Conservation (phyloP, 139 green algal species). For the Yamagishiella unicocca region DNA sequence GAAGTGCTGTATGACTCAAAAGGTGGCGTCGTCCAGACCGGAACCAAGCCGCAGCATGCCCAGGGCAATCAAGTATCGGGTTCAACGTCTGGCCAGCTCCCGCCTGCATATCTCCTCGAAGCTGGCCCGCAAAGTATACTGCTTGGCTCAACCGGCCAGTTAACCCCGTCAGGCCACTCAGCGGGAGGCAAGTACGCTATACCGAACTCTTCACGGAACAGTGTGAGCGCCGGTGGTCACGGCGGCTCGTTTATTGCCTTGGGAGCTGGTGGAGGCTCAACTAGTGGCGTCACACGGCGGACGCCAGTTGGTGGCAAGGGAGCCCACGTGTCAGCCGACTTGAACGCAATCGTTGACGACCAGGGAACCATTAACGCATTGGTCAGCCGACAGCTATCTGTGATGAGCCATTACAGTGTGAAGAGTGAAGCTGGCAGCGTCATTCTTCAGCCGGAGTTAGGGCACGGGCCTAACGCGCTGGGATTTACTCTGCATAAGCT, state of each 20-base stretch:
- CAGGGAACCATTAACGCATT: slow-evolving; percentile 59
- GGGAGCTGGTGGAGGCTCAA: slow-evolving; percentile 7
- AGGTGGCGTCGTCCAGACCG: background rate
- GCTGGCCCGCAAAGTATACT: slow-evolving; percentile 31
- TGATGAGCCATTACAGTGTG: slow-evolving; percentile 58
- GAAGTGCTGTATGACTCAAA: slow-evolving; percentile 16
- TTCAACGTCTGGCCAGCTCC: slow-evolving; percentile 1
- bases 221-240: background rate
- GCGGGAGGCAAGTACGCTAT: slow-evolving; percentile 25
- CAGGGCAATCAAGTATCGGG: background rate
- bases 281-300: background rate
- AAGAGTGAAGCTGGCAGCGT: slow-evolving; percentile 39
- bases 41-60: background rate
- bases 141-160: background rate
- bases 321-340: slow-evolving; percentile 55
- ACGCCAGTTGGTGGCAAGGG: slow-evolving; percentile 10
- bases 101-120: slow-evolving; percentile 25
- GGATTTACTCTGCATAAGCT: slow-evolving; percentile 49
- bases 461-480: slow-evolving; percentile 29
- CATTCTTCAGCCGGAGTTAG: slow-evolving; percentile 45
- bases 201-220: background rate
- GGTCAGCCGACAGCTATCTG: slow-evolving; percentile 56
- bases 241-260: slow-evolving; percentile 30
- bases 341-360: slow-evolving; percentile 63
- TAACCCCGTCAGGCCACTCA: slow-evolving; percentile 16